Evolutionary conservation across 352 stramenopile species (phyloP), one percentile per base, ranked within the genome.

Genomic region (Achlya hypogyna): DNA sequence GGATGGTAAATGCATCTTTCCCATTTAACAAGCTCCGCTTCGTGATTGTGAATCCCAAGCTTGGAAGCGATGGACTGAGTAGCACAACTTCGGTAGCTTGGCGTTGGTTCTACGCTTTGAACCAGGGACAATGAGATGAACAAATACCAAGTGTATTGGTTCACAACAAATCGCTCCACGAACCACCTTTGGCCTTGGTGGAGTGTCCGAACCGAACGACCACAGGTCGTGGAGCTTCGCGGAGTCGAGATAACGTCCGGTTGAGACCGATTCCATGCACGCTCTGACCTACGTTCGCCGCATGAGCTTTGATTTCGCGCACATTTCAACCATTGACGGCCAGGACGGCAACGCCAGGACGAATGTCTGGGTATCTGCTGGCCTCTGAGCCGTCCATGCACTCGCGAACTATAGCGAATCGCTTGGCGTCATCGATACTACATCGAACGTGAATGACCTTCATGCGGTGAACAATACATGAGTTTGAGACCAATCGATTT

Each of bases 401-500:
- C 69, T 93, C 84, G 53, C 90, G 89, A 10, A 93, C 84, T 58
- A 91, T 79, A 0, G 83, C 82, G 35, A 87, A 93, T 69, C 84
- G 82, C 69, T 78, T 80, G 27, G 63, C 74, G 32, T 89, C 81
- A 62, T 93, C 84, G 29, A 64, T 64, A 10, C 56, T 64, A 64
- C 9, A 16, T 20, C 22, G 34, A 35, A 40, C 35, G 3, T 62
- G 29, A 62, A 18, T 62, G n/a, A 62, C 20, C 51, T 20, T 10
- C 0, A 32, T 16, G 22, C 8, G 47, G 47, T 32, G 16, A 1
- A 29, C 12, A 25, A 52, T 64, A 64, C 56, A 64, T 51, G 34
- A 93, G 81, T 68, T 91, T 91, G 78, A 93, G 84, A 8, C 84
- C 84, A 69, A 93, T 91, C 23, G 82, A 72, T 53, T 91, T 83